Percentiles rank a stretch among this genome's conserved stretches.
These are phyloP conservation scores for Lentinus brumalis DNA, from an alignment of 768 basidiomycete species.

Conservation along the genomic window DNA sequence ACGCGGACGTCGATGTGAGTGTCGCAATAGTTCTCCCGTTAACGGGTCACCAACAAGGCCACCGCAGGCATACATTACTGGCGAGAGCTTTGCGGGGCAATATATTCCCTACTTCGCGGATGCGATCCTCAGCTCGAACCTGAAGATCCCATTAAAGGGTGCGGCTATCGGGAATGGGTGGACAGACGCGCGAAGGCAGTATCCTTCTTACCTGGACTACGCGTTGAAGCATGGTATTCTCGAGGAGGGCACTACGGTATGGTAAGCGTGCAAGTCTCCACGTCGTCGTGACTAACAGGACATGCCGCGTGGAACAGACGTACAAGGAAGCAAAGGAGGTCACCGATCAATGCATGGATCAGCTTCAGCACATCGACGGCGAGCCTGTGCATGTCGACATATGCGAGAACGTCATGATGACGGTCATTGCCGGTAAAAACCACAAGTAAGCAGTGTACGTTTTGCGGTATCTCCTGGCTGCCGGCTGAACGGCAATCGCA, in stretches of 20 bases:
- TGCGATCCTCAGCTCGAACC: constrained; percentile 63
- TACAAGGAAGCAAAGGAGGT: constrained; percentile 60
- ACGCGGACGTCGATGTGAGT: constrained; percentile 76
- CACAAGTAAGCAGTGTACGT: constrained; percentile 38
- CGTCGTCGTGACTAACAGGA: background rate
- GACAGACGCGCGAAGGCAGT: constrained; percentile 90
- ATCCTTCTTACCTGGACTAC: constrained; percentile 87
- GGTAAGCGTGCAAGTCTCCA: constrained; percentile 11
- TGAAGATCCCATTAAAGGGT: constrained; percentile 70
- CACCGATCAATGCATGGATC: constrained; percentile 60
- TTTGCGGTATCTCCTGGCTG: background rate
- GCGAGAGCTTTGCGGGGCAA: constrained; percentile 97
- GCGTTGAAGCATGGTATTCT: constrained; percentile 78
- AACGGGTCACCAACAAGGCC: background rate
- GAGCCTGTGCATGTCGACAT: constrained; percentile 56
- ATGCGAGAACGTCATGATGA: constrained; percentile 64
- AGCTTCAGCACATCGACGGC: constrained; percentile 42
- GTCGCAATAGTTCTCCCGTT: constrained; percentile 1
- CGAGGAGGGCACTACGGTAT: constrained; percentile 68
- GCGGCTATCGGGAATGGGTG: constrained; percentile 96
- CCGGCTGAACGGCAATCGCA: constrained; percentile 28
- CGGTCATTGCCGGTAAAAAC: constrained; percentile 41
- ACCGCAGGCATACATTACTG: constrained; percentile 88
- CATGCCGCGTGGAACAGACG: constrained; percentile 40
- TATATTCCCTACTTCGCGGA: constrained; percentile 97